Evolutionary conservation across 2,329 filamentous ascomycete genomes (phyloP), one percentile per base, ranked within the genome.

Genomic region (Fusarium sublunatum): DNA sequence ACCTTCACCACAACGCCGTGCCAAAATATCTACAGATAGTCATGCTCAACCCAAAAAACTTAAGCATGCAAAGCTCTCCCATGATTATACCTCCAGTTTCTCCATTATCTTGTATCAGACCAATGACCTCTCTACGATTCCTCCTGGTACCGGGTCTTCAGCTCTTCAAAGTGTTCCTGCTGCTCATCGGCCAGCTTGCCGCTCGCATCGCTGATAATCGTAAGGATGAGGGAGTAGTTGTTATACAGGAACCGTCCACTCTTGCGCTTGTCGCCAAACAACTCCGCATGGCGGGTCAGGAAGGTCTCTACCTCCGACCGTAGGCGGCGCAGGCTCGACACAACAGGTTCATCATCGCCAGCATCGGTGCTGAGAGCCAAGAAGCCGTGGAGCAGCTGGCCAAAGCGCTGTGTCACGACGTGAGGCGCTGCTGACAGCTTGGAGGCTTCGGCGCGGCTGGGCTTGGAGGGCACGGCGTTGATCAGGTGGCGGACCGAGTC

Each of bases 211-310:
- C 90, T 87, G 64, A 99, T 91, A 61, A 99, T 97, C 10, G 95
- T 97, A 70, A 92, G 82, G n/a, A 99, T 86, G 64, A 99, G 82
- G 50, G 92, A 96, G 76, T 96, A 98, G 75, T 99, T 99, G 74
- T 98, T 99, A 73, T 91, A 95, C 70, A 99, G 76, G 73, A 98
- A 98, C 40, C 95, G 83, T 67, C 94, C 90, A 66, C 90, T 84
- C 78, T 96, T 96, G 73, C 92, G 86, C 63, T 86, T 83, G 71
- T 97, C 94, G 2, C 86, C 88, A 61, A 93, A 91, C 0, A 82
- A 81, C 67, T 92, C 90, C 72, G 91, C 91, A 57, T 93, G 82
- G 73, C 91, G 92, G 6, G 86, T 86, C 59, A 99, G 76, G 67
- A 97, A 95, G 0, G 86, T 85, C 75, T 98, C 93, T 38, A 94